These are phyloP conservation scores for Multifurca ochricompacta DNA, from an alignment of 768 basidiomycete genomes.

Conservation along the genomic window DNA sequence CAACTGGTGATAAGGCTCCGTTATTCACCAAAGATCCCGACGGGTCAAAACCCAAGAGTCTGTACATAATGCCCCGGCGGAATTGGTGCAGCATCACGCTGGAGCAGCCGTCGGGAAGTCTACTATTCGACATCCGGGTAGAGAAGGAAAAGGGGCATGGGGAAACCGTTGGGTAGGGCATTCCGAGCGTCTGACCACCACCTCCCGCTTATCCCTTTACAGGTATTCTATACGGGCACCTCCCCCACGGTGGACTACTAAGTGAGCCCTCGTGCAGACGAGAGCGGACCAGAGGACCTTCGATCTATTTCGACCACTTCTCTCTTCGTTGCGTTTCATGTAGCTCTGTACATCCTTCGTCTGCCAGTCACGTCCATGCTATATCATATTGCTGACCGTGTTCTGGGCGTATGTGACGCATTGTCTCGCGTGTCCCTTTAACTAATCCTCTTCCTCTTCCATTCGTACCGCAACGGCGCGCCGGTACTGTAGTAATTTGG, in stretches of 20 bases:
- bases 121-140: conserved; percentile 78
- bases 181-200: not conserved
- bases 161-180: conserved; percentile 65
- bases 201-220: not conserved
- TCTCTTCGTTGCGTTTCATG: not conserved
- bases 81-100: conserved; percentile 79
- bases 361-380: not conserved
- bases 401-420: not conserved
- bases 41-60: conserved; percentile 66
- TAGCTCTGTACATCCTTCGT: conserved; percentile 6
- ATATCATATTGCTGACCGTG: conserved; percentile 8
- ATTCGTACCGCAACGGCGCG: conserved; percentile 16
- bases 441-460: conserved; percentile 19
- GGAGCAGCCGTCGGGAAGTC: conserved; percentile 48
- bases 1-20: conserved; percentile 45
- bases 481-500: conserved; percentile 13
- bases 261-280: not conserved
- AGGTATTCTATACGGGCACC: conserved; percentile 27
- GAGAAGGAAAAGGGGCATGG: conserved; percentile 81
- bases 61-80: conserved; percentile 77
- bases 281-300: not conserved
- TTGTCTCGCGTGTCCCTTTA: not conserved
- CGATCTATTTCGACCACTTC: not conserved
- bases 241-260: conserved; percentile 26
- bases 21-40: conserved; percentile 72